Percentiles rank a stretch among this genome's conserved stretches.
Evolutionary conservation across 2,329 filamentous ascomycete genomes (phyloP).

Genomic region (Akanthomyces muscarius): DNA sequence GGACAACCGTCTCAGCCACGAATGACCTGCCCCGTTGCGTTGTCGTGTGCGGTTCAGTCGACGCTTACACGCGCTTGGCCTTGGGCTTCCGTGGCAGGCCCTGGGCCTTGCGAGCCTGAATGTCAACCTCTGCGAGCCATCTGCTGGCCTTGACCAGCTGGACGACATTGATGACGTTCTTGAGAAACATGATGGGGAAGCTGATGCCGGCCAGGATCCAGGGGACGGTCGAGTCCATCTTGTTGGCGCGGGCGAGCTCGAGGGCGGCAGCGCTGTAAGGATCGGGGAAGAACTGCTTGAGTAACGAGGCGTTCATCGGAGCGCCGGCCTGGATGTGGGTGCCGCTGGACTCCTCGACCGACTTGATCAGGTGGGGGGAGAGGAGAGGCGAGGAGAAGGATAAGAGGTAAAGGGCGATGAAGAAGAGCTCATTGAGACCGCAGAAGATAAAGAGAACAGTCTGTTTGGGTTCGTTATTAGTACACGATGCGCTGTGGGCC

Average conservation of each 20-base stretch:
- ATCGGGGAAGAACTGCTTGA: constrained; percentile 75
- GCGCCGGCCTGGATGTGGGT: constrained; percentile 60
- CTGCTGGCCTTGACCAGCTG: constrained; percentile 91
- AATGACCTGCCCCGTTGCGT: not conserved
- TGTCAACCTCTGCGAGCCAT: constrained; percentile 90
- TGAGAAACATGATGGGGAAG: constrained; percentile 81
- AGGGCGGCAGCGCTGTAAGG: constrained; percentile 90
- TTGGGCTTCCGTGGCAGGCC: constrained; percentile 49
- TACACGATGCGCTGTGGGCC: not conserved
- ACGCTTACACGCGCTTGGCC: constrained; percentile 19
- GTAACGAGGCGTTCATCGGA: constrained; percentile 64
- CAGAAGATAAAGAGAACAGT: constrained; percentile 89
- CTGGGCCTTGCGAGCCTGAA: constrained; percentile 53
- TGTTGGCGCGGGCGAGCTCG: constrained; percentile 90
- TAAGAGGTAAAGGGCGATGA: constrained; percentile 95
- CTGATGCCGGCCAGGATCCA: constrained; percentile 76
- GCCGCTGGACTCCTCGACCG: constrained; percentile 50
- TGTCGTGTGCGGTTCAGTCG: not conserved
- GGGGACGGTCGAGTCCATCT: constrained; percentile 67
- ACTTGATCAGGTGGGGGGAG: constrained; percentile 74
- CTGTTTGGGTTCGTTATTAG: constrained; percentile 40
- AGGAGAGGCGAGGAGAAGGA: constrained; percentile 91
- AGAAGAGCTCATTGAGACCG: constrained; percentile 90
- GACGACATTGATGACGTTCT: constrained; percentile 91
- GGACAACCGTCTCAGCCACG: not conserved